phyloP scores from a whole-genome alignment of 345 rosid species.

The Trapa incisa region DNA sequence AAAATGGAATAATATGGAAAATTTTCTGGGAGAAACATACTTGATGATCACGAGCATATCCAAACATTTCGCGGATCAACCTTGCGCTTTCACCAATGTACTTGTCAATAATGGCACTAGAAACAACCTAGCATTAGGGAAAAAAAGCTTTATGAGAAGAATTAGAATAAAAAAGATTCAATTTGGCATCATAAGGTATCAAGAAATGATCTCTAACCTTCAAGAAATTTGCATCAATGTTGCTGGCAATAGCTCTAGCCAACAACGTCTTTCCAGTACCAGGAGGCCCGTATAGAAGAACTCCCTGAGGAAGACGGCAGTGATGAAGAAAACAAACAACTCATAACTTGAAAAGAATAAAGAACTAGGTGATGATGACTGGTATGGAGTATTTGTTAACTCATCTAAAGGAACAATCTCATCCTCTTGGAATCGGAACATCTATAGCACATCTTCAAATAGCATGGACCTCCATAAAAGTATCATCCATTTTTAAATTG shows the following conservation, averaged over 20 bases:
- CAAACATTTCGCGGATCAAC: constrained; percentile 93
- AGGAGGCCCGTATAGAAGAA: constrained; percentile 97
- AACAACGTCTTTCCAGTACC: constrained; percentile 95
- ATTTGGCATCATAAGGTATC: not conserved
- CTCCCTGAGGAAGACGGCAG: constrained; percentile 48
- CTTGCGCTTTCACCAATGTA: constrained; percentile 98
- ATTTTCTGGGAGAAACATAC: constrained; percentile 23
- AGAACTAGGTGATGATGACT: not conserved
- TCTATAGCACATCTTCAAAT: not conserved
- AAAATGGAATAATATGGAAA: not conserved
- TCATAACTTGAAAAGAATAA: not conserved
- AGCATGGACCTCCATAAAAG: not conserved
- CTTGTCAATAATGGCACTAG: constrained; percentile 94
- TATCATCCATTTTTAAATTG: not conserved
- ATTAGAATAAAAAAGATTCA: not conserved
- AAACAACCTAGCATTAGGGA: constrained; percentile 45
- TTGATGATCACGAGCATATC: constrained; percentile 96
- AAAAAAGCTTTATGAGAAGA: constrained; percentile 1
- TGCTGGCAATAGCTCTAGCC: constrained; percentile 97
- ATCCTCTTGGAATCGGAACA: not conserved
- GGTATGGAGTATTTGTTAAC: not conserved
- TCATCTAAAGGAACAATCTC: not conserved
- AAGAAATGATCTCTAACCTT: constrained; percentile 36
- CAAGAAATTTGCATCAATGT: constrained; percentile 90
- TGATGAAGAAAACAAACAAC: not conserved